Conservation (phyloP, 768 basidiomycete genomes). For the Termitomyces sp. region DNA sequence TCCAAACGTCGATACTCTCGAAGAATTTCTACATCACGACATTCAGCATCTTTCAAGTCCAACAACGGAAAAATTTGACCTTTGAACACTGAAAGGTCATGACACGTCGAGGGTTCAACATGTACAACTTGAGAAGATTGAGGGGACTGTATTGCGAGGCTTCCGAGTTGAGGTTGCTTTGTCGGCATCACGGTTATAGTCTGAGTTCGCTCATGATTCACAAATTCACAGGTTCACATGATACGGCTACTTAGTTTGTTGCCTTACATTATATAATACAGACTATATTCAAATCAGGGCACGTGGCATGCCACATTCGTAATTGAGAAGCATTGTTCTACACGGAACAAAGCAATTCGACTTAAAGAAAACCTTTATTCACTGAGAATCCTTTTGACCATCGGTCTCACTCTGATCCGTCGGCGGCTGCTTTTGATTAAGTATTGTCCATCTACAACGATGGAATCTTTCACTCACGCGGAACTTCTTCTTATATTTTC, state of each 20-base stretch:
- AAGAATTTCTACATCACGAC: conserved; percentile 53
- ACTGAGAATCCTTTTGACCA: background rate
- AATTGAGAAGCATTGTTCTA: background rate
- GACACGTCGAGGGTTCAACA: conserved; percentile 69
- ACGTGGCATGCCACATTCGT: background rate
- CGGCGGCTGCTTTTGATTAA: background rate
- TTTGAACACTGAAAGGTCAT: conserved; percentile 76
- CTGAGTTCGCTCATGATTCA: too few relatives aligned
- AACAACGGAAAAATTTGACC: conserved; percentile 12
- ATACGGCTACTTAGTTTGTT: background rate
- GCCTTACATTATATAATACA: background rate
- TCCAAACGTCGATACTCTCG: conserved; percentile 79
- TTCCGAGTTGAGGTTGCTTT: conserved; percentile 51
- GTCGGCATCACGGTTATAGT: conserved; percentile 21
- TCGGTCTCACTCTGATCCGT: background rate
- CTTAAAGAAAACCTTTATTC: background rate
- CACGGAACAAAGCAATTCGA: background rate
- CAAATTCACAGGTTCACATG: background rate
- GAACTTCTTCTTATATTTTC: conserved; percentile 36
- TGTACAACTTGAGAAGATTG: conserved; percentile 58
- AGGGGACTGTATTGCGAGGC: conserved; percentile 65
- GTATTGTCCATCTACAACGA: background rate
- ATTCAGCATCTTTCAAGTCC: conserved; percentile 1
- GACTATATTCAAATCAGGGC: background rate
- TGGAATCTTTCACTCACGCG: conserved; percentile 16